Conservation (phyloP, 73 alveolate species). For the Tetrahymena borealis region DNA sequence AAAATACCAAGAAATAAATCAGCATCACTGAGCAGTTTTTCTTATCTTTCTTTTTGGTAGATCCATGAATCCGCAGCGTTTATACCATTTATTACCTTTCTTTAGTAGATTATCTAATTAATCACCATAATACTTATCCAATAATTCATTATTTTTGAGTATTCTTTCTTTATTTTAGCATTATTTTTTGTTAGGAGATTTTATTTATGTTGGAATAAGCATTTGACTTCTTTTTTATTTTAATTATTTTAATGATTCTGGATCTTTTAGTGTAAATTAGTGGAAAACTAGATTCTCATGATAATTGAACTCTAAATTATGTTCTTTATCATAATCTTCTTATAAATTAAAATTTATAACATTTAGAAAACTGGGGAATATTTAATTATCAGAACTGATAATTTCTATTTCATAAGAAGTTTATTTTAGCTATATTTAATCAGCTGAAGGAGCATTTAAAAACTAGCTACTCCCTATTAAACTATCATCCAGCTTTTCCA, state of each 20-base stretch:
- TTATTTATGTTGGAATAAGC: not conserved
- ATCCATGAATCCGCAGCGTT: not conserved
- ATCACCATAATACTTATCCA: not conserved
- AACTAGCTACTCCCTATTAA: not conserved
- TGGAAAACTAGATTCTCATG: not conserved
- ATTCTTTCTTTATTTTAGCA: not conserved
- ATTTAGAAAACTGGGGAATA: not conserved
- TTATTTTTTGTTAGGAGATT: not conserved
- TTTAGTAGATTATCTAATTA: not conserved
- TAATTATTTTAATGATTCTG: not conserved
- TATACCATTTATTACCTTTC: not conserved
- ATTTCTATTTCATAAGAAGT: not conserved
- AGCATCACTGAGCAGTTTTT: no score
- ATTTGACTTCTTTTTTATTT: not conserved
- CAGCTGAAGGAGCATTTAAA: no score
- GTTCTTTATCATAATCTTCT: not conserved
- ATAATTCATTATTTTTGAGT: not conserved
- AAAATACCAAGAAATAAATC: no score
- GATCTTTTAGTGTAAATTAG: not conserved
- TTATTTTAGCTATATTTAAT: not conserved
- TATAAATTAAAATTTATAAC: not conserved
- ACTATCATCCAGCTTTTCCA: not conserved
- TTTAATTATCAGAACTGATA: not conserved
- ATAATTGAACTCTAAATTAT: not conserved
- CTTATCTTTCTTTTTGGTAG: not conserved